Evolutionary conservation across 2,329 filamentous ascomycete species (phyloP), one percentile per base, ranked within the genome.

Genomic region (Stachybotrys elegans): DNA sequence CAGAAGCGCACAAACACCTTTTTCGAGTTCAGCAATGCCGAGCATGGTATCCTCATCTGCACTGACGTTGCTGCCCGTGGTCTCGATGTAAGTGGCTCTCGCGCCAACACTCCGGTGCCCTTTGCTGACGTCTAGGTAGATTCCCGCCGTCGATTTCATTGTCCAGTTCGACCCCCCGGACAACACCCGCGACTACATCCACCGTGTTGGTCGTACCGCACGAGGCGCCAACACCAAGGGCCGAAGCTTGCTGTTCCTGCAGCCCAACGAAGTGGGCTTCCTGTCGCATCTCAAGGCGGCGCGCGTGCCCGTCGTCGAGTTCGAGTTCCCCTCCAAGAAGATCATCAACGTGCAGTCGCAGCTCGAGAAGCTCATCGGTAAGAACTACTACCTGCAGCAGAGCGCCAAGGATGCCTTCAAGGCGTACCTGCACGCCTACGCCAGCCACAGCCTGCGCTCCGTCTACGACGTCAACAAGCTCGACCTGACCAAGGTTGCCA

Each of bases 1-100:
- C 90, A 96, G 68, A 95, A 95, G 67, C 87, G 93, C n/a, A 98
- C 93, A 20, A 95, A 94, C 62, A 95, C 90, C 1, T 98, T 98
- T 66, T 98, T 97, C 66, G 92, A 97, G 64, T 98, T 98, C 64
- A 76, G 73, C 65, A 78, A 78, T 50, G 75, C 91, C 16, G 83
- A 83, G 52, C 81, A 86, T 52, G 93, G 92, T 20, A 95, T 88
- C 1, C 69, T 98, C 43, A 93, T 98, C 55, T 96, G 91, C 70
- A 98, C 93, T 1, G 93, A 98, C 59, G 93, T 98, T 51, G 93
- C 93, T 37, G 93, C 93, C 4, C 78, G 93, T 73, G 93, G 93
- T 27, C 78, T 98, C 40, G 93, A 97, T 76, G 81, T 84, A 66
- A 65, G 79, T 67, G 22, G 12, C 9, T 2, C 25, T 29, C 16